Evolutionary conservation across 768 basidiomycete species (phyloP).

Genomic region (Mycena galopus): DNA sequence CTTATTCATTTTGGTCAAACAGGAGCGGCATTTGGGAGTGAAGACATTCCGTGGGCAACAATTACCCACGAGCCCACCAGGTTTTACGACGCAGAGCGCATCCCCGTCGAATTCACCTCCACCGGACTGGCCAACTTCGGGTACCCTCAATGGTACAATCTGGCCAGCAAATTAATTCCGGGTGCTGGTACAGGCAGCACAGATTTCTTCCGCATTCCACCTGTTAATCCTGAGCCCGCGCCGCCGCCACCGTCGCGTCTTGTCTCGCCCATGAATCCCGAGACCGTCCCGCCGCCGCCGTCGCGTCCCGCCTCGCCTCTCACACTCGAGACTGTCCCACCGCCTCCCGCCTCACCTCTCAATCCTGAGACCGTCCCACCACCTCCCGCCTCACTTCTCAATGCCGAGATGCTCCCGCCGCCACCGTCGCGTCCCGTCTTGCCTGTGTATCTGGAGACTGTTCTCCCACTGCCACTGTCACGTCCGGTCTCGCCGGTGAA

Average conservation of each 20-base stretch:
- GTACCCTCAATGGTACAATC: neutral
- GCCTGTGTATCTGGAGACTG: too few relatives aligned
- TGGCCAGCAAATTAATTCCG: neutral
- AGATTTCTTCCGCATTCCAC: neutral
- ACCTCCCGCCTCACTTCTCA: neutral
- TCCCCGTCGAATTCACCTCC: neutral
- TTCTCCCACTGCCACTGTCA: too few relatives aligned
- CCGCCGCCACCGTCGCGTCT: neutral
- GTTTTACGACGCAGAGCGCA: constrained; percentile 2
- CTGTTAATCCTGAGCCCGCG: neutral
- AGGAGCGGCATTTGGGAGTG: constrained; percentile 14
- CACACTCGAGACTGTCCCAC: too few relatives aligned
- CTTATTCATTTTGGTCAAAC: neutral
- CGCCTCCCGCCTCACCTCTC: neutral
- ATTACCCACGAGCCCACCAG: neutral
- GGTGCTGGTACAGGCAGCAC: neutral
- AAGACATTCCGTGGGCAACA: constrained; percentile 11
- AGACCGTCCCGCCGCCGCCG: too few relatives aligned
- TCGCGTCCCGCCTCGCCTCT: too few relatives aligned
- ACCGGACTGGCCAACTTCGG: neutral
- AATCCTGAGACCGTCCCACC: neutral
- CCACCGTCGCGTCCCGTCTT: too few relatives aligned
- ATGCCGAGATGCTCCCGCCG: too few relatives aligned
- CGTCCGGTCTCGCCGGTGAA: too few relatives aligned
- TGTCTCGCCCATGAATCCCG: too few relatives aligned